Evolutionary conservation across 495 filamentous ascomycete genomes (phyloP), one percentile per base, ranked within the genome.

Genomic region (Aspergillus nanangensis): DNA sequence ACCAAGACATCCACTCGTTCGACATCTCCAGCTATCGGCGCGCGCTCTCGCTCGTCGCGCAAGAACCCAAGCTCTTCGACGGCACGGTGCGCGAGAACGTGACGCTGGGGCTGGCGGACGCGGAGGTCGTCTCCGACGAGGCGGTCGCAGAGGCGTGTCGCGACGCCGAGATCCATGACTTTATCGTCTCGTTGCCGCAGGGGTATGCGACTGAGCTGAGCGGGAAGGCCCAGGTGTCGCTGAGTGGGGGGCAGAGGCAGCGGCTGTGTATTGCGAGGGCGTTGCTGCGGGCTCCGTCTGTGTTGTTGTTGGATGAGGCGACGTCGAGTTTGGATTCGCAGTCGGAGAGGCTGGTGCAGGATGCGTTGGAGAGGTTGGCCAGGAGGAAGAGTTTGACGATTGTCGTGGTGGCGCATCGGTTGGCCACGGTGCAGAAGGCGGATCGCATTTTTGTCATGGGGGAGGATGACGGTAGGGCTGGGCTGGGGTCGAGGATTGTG

Each of bases 181-280:
- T 76, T 49, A 74, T 82, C 49, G 63, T 55, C 17, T 78, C 74
- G 0, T 67, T 81, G 5, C 80, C 78, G 0, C 58, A 66, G 23
- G 66, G 63, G 8, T 71, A 63, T 55, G 8, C 40, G n/a, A 61
- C 58, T 0, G 47, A 54, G 13, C 60, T 63, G 0, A 57, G 59
- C 3, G 35, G 45, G 37, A 59, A 47, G 19, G 53, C 82, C 5
- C 62, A 78, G 5, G 74, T 72, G 7, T 69, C 80, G 18, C 69
- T 90, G 31, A 82, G 77, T 5, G 86, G 85, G 3, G 86, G 86
- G 0, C 86, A 90, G 60, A 78, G 78, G 51, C 86, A 89, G 60
- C 70, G 86, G 1, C 57, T 90, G 9, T 76, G 80, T 9, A 82
- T 90, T 21, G 86, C 86, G 1, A 61, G 86, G 11, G 84, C 85